A percentile compares a stretch with the other conserved stretches of the same genome.
Evolutionary conservation across 345 rosid species (phyloP).

Genomic region (Anastatica hierochuntica): DNA sequence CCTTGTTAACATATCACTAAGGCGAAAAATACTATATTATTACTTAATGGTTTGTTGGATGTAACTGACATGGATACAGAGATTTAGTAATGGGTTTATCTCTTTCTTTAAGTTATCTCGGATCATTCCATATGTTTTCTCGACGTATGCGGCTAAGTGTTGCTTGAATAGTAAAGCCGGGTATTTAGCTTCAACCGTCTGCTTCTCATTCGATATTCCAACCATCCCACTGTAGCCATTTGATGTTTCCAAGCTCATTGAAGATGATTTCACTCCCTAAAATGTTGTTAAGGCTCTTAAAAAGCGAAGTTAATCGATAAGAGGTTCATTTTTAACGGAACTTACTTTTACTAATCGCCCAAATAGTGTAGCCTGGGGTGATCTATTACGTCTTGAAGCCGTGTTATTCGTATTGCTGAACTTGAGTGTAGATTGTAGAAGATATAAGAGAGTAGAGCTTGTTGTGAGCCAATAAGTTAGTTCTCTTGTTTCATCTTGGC

Average conservation of each 20-base stretch:
- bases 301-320: not conserved
- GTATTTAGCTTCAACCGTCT: conserved; percentile 58
- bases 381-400: conserved; percentile 33
- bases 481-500: conserved; percentile 39
- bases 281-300: conserved; percentile 5
- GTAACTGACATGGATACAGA: conserved; percentile 54
- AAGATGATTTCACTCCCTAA: conserved; percentile 40
- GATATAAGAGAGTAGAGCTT: conserved; percentile 49
- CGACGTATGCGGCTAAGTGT: conserved; percentile 60
- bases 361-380: conserved; percentile 36
- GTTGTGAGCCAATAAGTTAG: conserved; percentile 61
- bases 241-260: conserved; percentile 37
- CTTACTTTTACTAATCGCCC: conserved; percentile 43
- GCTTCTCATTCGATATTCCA: conserved; percentile 33
- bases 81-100: conserved; percentile 41
- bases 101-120: conserved; percentile 59
- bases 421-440: conserved; percentile 50
- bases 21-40: not conserved
- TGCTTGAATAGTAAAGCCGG: conserved; percentile 68
- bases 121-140: conserved; percentile 59
- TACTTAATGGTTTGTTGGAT: not conserved
- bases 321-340: conserved; percentile 8
- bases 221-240: conserved; percentile 54
- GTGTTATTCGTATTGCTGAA: conserved; percentile 37
- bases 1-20: not conserved